phyloP scores from a whole-genome alignment of 2,329 filamentous ascomycete species.

The Xylariomycetidae sp. region DNA sequence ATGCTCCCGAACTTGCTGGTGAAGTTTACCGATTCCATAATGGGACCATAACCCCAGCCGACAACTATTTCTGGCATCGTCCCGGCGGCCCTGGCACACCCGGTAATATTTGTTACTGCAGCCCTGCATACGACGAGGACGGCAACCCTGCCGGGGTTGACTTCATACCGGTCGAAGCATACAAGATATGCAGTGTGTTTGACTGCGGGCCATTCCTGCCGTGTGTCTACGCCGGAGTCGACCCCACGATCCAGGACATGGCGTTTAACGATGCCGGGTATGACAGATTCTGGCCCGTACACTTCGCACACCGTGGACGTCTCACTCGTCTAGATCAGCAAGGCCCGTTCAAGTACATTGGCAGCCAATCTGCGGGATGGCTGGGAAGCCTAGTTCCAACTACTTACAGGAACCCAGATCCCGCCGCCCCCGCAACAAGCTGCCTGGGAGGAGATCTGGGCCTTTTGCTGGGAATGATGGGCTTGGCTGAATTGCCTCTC shows the following conservation, averaged over 20 bases:
- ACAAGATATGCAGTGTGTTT: constrained; percentile 11
- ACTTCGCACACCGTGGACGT: constrained; percentile 2
- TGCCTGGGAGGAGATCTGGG: constrained; percentile 8
- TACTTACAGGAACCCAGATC: constrained; percentile 6
- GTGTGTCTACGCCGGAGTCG: constrained; percentile 7
- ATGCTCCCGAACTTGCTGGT: not conserved
- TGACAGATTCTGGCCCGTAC: constrained; percentile 3
- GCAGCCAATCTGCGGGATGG: constrained; percentile 10
- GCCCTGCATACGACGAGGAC: not conserved
- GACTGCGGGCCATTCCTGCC: constrained; percentile 13
- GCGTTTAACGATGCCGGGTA: not conserved
- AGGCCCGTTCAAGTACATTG: constrained; percentile 4
- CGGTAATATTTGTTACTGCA: not conserved
- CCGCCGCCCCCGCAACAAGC: constrained; percentile 3
- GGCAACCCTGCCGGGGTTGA: not conserved
- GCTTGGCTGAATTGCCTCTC: constrained; percentile 10
- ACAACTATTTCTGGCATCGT: not conserved
- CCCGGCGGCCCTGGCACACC: not conserved
- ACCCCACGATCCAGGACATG: constrained; percentile 3
- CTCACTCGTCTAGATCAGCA: constrained; percentile 5
- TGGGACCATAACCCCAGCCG: not conserved
- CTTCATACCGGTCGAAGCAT: constrained; percentile 1
- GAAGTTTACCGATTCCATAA: not conserved
- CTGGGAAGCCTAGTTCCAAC: constrained; percentile 11
- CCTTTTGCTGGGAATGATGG: constrained; percentile 15